Conservation (phyloP, 192 early-diverging fungal genomes). For the Coemansia interrupta region DNA sequence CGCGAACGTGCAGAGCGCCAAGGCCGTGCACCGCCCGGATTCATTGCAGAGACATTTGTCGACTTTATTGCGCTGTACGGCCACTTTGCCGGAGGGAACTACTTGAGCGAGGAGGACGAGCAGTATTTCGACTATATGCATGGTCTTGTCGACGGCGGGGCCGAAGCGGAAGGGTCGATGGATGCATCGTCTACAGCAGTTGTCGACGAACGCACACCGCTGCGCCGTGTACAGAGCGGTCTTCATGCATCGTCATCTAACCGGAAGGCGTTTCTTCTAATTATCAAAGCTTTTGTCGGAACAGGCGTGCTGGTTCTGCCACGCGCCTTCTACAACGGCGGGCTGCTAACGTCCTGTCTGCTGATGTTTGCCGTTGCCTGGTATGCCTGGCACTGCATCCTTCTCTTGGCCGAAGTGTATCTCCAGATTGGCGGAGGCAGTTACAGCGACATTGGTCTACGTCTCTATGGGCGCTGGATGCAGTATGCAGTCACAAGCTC, state of each 20-base stretch:
- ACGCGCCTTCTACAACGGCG: conserved; percentile 77
- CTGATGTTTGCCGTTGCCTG: conserved; percentile 58
- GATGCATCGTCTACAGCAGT: neutral
- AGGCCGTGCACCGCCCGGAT: conserved; percentile 64
- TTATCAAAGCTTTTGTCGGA: conserved; percentile 82
- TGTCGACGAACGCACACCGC: conserved; percentile 31
- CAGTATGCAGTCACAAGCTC: conserved; percentile 64
- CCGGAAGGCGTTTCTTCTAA: conserved; percentile 70
- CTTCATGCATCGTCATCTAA: conserved; percentile 56
- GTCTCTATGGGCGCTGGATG: conserved; percentile 63
- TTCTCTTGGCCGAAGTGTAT: conserved; percentile 65
- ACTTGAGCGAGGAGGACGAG: conserved; percentile 74
- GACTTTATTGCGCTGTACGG: conserved; percentile 94
- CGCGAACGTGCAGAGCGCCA: conserved; percentile 65
- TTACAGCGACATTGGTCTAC: conserved; percentile 69
- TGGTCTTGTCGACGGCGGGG: conserved; percentile 6
- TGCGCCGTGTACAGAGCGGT: conserved; percentile 18
- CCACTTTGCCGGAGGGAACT: conserved; percentile 92
- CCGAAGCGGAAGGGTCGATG: neutral
- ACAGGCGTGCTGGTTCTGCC: conserved; percentile 75
- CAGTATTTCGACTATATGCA: conserved; percentile 54
- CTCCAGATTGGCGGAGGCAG: conserved; percentile 56
- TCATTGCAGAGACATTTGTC: conserved; percentile 82
- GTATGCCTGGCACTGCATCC: conserved; percentile 63
- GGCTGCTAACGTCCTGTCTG: conserved; percentile 60